phyloP scores from a whole-genome alignment of 1,284 basidiomycete genomes.

The Puccinia triticina region DNA sequence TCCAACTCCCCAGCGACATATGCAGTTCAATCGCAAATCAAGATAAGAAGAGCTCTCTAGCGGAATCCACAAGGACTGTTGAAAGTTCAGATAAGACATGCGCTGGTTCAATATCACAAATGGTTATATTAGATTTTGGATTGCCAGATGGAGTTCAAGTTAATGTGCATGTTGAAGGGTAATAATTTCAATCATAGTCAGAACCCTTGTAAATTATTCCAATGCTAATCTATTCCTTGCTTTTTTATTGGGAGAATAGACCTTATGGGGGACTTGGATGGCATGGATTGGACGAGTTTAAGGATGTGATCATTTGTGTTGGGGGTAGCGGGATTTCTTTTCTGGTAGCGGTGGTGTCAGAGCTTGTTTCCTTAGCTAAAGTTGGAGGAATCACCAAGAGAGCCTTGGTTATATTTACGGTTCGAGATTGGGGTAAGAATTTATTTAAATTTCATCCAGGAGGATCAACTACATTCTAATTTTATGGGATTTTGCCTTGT shows the following conservation, averaged over 20 bases:
- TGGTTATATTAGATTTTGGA: background rate
- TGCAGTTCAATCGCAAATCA: background rate
- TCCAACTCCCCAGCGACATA: slow-evolving; percentile 34
- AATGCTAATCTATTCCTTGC: background rate
- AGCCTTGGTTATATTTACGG: slow-evolving; percentile 30
- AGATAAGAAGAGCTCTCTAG: background rate
- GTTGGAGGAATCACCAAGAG: slow-evolving; percentile 11
- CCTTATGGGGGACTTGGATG: slow-evolving; percentile 50
- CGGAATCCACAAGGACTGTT: background rate
- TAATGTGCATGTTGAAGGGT: slow-evolving; percentile 35
- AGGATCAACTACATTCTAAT: slow-evolving; percentile 5
- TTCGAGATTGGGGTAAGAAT: slow-evolving; percentile 46
- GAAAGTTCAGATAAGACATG: background rate
- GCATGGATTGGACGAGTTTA: slow-evolving; percentile 33
- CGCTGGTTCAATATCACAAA: background rate
- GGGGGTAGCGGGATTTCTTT: slow-evolving; percentile 46
- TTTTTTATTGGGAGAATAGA: slow-evolving; percentile 4
- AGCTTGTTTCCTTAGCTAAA: slow-evolving; percentile 28
- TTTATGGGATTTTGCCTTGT: background rate
- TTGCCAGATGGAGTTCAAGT: slow-evolving; percentile 23
- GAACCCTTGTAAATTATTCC: background rate
- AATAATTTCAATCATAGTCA: background rate
- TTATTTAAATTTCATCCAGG: background rate
- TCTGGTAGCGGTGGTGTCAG: slow-evolving; percentile 11
- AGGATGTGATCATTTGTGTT: slow-evolving; percentile 36